Base-by-base conservation (phyloP, 352 stramenopile species). In the Phytophthora cryptogea region DNA sequence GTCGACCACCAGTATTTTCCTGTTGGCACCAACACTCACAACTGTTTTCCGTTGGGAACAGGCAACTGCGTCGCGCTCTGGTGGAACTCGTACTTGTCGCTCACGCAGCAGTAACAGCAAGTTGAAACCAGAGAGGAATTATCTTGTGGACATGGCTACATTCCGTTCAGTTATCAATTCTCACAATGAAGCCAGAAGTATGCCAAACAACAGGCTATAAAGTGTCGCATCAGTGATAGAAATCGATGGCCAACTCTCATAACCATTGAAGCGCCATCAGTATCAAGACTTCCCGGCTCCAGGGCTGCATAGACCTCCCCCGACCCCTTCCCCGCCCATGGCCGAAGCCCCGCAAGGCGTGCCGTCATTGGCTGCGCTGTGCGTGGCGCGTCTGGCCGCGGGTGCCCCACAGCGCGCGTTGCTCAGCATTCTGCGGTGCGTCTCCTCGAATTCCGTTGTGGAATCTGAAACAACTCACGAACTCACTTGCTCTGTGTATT, bases 31-130 rank as follows among this genome's bases (percentile, higher is more conserved):
- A 31, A 47, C 49, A 14, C 33, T 55, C 10, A 53, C 37, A 20
- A 42, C 62, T 42, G 9, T 46, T 57, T 27, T 54, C 54, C 52
- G 40, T 67, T 54, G 57, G 26, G 40, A 60, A 57, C 54, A 91
- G 82, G 80, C 57, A 90, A 90, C 50, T 74, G 70, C 49, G 61
- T 89, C 30, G 80, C 80, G 27, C 76, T 92, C 27, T 90, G 80
- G 82, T 92, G 82, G 82, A 92, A 89, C 54, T 74, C 78, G 66
- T 92, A 92, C 65, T 63, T 92, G 49, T 90, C 80, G 31, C 78
- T 92, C 63, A 66, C 74, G 31, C 80, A 89, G 59, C 60, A 64
- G 43, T 85, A 66, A 63, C 45, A 63, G 44, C n/a, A 42, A 26
- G 54, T 39, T 13, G 37, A 23, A 20, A 13, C 13, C 14, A 43